Evolutionary conservation across 179 eudicot genomes (phyloP), one percentile per base, ranked within the genome.

Genomic region (Camellia oleifera): DNA sequence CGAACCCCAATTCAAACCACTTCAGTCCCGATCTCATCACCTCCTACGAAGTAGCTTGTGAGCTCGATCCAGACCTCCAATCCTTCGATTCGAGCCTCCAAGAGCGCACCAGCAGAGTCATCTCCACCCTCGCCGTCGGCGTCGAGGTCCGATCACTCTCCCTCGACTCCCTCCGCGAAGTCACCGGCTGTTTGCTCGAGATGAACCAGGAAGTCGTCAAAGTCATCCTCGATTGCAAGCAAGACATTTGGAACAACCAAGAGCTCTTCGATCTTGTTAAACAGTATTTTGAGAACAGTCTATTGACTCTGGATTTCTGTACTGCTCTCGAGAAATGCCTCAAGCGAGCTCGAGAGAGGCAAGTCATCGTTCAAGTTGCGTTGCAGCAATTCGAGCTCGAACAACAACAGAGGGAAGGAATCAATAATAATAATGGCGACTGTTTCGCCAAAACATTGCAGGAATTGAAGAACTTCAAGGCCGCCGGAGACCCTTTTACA

Each of bases 221-320:
- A 2, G 65, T 70, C 56, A 82, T 85, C 66, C 77, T 82, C 50
- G 52, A 85, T 10, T 85, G 76, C 72, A 82, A 82, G 63, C 44
- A 67, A 53, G 87, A 85, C 74, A 77, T 82, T 12, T 82, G 85
- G 87, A 67, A 82, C 2, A 64, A 76, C 77, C 45, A 46, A 13
- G 87, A 85, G 11, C 65, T 85, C 20, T 78, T 72, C 52, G 85
- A 79, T 72, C 73, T 85, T 0, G 87, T 85, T 5, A 40, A 85
- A 12, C 81, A 79, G 13, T 85, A 82, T 68, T 82, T 82, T 56
- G 72, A 82, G 4, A 70, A 76, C 45, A 82, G 83, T 65, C 53
- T 72, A 18, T 52, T 54, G 18, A 82, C 61, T 11, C 18, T 82
- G 11, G 81, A 45, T 4, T 79, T 82, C 71, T 85, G 74, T 61